A percentile compares a stretch with the other conserved stretches of the same genome.
Conservation (phyloP, 78 protist species). For the Monosiga brevicollis region DNA sequence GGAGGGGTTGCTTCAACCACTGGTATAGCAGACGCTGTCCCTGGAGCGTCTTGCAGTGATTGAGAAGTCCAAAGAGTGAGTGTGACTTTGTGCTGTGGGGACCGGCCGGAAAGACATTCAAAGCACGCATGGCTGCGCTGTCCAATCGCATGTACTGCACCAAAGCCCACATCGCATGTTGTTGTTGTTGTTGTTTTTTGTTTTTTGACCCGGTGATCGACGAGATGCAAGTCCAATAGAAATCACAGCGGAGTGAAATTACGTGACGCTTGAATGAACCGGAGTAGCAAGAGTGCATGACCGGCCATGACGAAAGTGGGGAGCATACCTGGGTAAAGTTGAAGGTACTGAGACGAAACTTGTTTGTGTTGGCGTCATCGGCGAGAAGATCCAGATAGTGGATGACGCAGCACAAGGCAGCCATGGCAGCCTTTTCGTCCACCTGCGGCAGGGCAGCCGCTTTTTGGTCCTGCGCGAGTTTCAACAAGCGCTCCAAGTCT, state of each 20-base stretch:
- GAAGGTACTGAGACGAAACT: neutral
- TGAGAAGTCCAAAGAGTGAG: constrained; percentile 52
- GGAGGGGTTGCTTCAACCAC: constrained; percentile 84
- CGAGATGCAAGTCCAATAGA: neutral
- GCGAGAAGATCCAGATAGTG: constrained; percentile 45
- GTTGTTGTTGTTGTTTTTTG: constrained; percentile 28
- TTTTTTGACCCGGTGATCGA: constrained; percentile 27
- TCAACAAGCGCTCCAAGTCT: neutral
- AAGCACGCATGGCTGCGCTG: constrained; percentile 66
- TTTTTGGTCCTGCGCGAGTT: neutral
- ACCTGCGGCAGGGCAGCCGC: constrained; percentile 5
- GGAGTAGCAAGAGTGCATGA: too few species aligned
- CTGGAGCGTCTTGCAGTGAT: constrained; percentile 74
- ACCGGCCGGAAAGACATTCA: constrained; percentile 46
- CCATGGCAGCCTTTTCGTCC: constrained; percentile 29
- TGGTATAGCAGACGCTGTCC: constrained; percentile 71
- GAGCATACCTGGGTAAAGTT: neutral
- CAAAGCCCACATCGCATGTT: constrained; percentile 28
- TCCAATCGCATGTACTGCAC: constrained; percentile 72
- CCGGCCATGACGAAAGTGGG: too few species aligned
- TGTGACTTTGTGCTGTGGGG: neutral
- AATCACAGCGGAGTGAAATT: neutral
- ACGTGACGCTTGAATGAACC: too few species aligned
- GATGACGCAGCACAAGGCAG: constrained; percentile 38
- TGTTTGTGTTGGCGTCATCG: neutral